Evolutionary conservation across 2,329 filamentous ascomycete genomes (phyloP).

Genomic region (Hyphodiscus sp.): DNA sequence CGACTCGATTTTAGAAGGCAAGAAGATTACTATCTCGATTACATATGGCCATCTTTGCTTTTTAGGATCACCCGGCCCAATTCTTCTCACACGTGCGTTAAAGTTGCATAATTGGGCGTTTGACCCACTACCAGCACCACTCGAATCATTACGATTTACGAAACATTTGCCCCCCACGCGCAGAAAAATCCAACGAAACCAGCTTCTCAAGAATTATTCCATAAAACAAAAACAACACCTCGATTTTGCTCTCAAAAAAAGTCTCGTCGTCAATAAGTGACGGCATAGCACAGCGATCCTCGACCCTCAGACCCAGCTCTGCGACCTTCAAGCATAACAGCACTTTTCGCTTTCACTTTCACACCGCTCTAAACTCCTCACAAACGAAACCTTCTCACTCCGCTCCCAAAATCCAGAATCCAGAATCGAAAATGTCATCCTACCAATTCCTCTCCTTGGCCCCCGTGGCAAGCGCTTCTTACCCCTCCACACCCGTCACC

Average conservation of each 20-base stretch:
- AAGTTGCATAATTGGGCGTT: slow-evolving; percentile 12
- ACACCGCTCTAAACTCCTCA: too few relatives aligned
- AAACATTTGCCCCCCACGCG: slow-evolving; percentile 9
- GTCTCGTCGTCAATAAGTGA: background rate
- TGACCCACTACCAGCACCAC: slow-evolving; percentile 7
- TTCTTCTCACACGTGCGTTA: slow-evolving; percentile 20
- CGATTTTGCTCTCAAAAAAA: background rate
- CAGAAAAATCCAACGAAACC: background rate
- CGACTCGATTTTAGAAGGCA: slow-evolving; percentile 3
- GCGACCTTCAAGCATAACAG: too few relatives aligned
- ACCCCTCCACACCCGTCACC: slow-evolving; percentile 12
- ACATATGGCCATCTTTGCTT: background rate
- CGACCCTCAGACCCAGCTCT: too few relatives aligned
- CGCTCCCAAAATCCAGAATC: background rate
- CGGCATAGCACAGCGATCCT: background rate
- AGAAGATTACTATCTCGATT: background rate
- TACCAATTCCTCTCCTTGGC: slow-evolving; percentile 24
- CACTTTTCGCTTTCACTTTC: too few relatives aligned
- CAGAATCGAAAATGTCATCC: background rate
- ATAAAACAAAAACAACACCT: background rate
- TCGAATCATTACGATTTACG: slow-evolving; percentile 6
- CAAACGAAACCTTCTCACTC: background rate
- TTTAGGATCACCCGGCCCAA: slow-evolving; percentile 5
- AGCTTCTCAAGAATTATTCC: background rate
- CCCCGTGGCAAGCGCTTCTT: slow-evolving; percentile 22